These are phyloP conservation scores for Microbotryum lychnidis-dioicae DNA, from an alignment of 1,284 basidiomycete species.

Conservation along the genomic window DNA sequence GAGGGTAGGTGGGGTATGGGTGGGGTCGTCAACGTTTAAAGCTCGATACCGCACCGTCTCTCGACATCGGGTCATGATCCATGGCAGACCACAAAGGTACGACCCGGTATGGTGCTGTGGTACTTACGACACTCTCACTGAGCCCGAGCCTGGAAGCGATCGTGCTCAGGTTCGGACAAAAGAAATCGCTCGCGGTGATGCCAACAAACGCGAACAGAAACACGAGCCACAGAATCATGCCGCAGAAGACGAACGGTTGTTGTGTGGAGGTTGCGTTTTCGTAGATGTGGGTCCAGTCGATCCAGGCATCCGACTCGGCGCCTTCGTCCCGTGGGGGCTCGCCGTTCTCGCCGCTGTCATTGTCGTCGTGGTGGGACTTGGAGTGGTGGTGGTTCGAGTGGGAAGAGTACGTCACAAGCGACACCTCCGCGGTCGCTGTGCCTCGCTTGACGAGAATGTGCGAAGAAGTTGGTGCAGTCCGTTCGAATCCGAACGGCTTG, in stretches of 20 bases:
- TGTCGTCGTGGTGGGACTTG: too few species aligned
- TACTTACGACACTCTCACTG: constrained; percentile 65
- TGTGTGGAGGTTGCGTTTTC: background rate
- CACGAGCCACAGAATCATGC: constrained; percentile 62
- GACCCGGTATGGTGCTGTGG: background rate
- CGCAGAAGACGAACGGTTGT: constrained; percentile 54
- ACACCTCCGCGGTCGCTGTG: too few species aligned
- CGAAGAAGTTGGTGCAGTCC: too few species aligned
- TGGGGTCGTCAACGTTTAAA: too few species aligned
- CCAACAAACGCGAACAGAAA: constrained; percentile 79
- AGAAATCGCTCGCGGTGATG: constrained; percentile 88
- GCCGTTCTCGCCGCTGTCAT: too few species aligned
- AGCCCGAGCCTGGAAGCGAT: constrained; percentile 71
- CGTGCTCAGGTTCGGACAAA: constrained; percentile 81
- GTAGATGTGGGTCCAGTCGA: constrained; percentile 21
- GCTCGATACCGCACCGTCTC: too few species aligned
- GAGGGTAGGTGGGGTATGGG: background rate
- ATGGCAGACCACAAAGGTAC: background rate
- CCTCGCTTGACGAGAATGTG: too few species aligned
- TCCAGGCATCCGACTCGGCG: constrained; percentile 11
- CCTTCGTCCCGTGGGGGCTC: background rate
- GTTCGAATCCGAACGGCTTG: too few species aligned
- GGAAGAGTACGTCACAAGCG: too few species aligned
- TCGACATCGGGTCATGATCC: background rate
- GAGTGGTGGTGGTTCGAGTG: too few species aligned